A percentile compares a stretch with the other conserved stretches of the same genome.
Conservation (phyloP, 805 yeast species). For the Lachancea thermotolerans region DNA sequence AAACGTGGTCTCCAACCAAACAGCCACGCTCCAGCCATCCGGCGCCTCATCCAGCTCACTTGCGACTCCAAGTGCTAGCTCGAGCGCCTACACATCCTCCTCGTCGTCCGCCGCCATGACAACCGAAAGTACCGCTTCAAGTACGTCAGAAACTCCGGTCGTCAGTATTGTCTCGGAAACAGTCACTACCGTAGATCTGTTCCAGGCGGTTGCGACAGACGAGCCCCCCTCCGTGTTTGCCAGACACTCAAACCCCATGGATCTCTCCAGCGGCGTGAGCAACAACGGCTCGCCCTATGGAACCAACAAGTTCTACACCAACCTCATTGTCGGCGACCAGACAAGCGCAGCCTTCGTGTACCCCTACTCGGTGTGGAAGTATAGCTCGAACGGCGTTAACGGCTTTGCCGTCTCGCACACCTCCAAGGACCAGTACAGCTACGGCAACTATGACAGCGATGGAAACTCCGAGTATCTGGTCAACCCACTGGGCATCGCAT, state of each 20-base stretch:
- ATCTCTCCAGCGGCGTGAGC: conserved; percentile 42
- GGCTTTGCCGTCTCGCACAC: conserved; percentile 64
- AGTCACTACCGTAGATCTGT: conserved; percentile 37
- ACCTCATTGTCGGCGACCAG: conserved; percentile 52
- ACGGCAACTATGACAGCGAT: conserved; percentile 41
- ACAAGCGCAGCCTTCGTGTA: conserved; percentile 50
- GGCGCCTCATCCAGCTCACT: neutral
- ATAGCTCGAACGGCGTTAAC: conserved; percentile 33
- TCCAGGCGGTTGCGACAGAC: conserved; percentile 39
- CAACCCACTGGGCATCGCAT: conserved; percentile 51
- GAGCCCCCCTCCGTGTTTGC: conserved; percentile 43
- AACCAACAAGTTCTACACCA: conserved; percentile 74
- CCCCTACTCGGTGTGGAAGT: conserved; percentile 63
- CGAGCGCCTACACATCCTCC: conserved; percentile 6
- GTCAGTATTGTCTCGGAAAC: conserved; percentile 15
- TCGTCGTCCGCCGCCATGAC: conserved; percentile 2
- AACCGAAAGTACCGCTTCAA: neutral
- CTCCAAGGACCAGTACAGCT: conserved; percentile 36
- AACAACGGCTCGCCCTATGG: conserved; percentile 42
- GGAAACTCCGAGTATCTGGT: conserved; percentile 39
- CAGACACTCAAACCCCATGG: conserved; percentile 39
- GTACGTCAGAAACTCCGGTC: conserved; percentile 8
- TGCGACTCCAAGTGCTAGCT: conserved; percentile 5
- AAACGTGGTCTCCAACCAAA: no score
- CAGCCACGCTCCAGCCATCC: no score